These are phyloP conservation scores for Solanum ossicruentum DNA, from an alignment of 257 asterid species.

Conservation along the genomic window DNA sequence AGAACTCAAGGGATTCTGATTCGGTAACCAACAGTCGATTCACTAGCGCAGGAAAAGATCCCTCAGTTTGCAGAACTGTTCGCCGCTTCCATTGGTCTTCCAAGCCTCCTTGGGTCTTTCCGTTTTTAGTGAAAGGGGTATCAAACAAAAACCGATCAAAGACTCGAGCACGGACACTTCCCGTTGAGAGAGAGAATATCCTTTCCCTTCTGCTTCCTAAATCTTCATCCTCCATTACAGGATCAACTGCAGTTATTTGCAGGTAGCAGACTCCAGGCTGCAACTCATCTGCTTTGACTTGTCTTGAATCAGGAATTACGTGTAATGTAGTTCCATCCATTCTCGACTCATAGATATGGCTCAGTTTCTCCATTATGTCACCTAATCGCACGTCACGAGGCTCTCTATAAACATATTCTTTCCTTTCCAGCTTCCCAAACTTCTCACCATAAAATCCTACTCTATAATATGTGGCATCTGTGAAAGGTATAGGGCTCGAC, in stretches of 20 bases:
- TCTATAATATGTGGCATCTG: constrained; percentile 95
- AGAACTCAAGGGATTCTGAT: constrained; percentile 91
- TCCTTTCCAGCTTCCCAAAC: constrained; percentile 72
- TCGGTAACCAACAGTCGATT: constrained; percentile 70
- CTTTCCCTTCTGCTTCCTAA: constrained; percentile 96
- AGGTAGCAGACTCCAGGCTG: constrained; percentile 85
- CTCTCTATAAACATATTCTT: constrained; percentile 89
- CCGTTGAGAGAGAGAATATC: constrained; percentile 81
- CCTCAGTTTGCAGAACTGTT: constrained; percentile 85
- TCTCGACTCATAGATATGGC: constrained; percentile 91
- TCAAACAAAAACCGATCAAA: constrained; percentile 88
- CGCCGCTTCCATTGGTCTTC: constrained; percentile 99
- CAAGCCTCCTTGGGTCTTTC: constrained; percentile 96
- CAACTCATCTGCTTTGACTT: constrained; percentile 88
- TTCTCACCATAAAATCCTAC: constrained; percentile 95
- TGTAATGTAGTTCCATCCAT: constrained; percentile 87
- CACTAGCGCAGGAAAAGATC: constrained; percentile 92
- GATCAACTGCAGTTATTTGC: constrained; percentile 98
- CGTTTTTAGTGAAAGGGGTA: constrained; percentile 94
- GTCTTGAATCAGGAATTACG: constrained; percentile 94
- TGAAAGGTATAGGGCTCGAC: constrained; percentile 92
- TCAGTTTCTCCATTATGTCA: constrained; percentile 98
- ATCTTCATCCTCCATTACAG: constrained; percentile 98
- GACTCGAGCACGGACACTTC: constrained; percentile 93
- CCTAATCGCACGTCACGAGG: constrained; percentile 97